phyloP scores from a whole-genome alignment of 2,329 filamentous ascomycete genomes.

The Cytospora schulzeri region DNA sequence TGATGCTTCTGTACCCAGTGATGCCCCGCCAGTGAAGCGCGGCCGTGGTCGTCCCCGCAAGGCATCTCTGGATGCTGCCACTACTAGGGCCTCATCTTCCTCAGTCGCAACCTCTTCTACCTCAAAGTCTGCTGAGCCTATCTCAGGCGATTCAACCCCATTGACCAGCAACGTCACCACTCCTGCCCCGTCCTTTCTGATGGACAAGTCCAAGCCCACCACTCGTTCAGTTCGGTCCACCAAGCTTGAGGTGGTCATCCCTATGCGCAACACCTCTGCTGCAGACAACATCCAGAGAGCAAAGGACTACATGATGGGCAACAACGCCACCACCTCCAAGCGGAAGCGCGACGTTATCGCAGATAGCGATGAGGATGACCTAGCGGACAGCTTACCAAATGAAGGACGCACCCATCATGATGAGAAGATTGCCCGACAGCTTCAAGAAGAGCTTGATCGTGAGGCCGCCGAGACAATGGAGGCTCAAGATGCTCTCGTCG shows the following conservation, averaged over 20 bases:
- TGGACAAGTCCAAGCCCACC: conserved; percentile 27
- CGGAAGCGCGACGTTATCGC: conserved; percentile 49
- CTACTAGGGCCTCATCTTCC: conserved; percentile 38
- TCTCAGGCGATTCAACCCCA: conserved; percentile 44
- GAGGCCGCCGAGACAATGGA: conserved; percentile 12
- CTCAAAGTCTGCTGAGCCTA: conserved; percentile 37
- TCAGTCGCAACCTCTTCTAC: conserved; percentile 39
- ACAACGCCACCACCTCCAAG: conserved; percentile 45
- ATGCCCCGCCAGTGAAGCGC: conserved; percentile 30
- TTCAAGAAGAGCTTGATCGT: conserved; percentile 52
- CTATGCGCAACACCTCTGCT: conserved; percentile 36
- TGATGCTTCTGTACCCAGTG: background rate
- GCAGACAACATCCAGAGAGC: conserved; percentile 47
- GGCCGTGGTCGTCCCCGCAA: conserved; percentile 37
- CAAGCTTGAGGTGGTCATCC: conserved; percentile 41
- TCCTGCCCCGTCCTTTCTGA: conserved; percentile 37
- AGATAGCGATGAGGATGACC: conserved; percentile 46
- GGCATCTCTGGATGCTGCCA: conserved; percentile 20
- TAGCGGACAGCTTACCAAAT: conserved; percentile 43
- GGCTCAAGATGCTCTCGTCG: background rate
- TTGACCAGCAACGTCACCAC: conserved; percentile 47
- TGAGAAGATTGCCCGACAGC: conserved; percentile 55
- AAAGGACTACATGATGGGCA: conserved; percentile 1
- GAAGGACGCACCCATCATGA: conserved; percentile 56
- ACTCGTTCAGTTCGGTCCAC: conserved; percentile 29